phyloP scores from a whole-genome alignment of 352 stramenopile species.

The Pythium graminicola region DNA sequence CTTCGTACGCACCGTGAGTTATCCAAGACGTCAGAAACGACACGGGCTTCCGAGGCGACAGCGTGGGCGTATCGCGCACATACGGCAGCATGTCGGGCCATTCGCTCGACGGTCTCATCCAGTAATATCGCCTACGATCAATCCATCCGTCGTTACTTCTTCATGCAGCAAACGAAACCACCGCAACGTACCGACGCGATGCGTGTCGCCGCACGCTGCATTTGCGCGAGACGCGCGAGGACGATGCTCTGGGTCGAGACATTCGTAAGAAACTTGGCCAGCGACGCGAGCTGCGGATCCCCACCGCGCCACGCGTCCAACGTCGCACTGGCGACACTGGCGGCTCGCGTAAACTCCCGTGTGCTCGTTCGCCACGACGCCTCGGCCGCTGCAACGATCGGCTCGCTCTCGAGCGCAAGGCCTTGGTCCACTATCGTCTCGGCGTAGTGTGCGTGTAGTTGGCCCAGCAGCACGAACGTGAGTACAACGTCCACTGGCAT shows the following conservation, averaged over 20 bases:
- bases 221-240: slow-evolving; percentile 12
- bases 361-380: slow-evolving; percentile 14
- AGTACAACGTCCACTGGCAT: slow-evolving; percentile 25
- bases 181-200: slow-evolving; percentile 6
- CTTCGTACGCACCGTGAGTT: not conserved
- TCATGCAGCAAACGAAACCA: not conserved
- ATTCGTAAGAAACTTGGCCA: slow-evolving; percentile 15
- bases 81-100: slow-evolving; percentile 30
- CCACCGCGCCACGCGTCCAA: not conserved
- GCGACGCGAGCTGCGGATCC: slow-evolving; percentile 10
- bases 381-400: slow-evolving; percentile 4
- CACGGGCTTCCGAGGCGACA: slow-evolving; percentile 21
- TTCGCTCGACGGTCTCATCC: slow-evolving; percentile 32
- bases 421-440: slow-evolving; percentile 16
- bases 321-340: slow-evolving; percentile 8
- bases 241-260: slow-evolving; percentile 14
- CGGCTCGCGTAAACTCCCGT: slow-evolving; percentile 8
- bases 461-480: slow-evolving; percentile 31
- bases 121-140: slow-evolving; percentile 30
- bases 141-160: not conserved
- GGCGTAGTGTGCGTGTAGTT: slow-evolving; percentile 27
- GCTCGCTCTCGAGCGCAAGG: slow-evolving; percentile 12
- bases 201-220: slow-evolving; percentile 12
- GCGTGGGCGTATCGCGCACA: slow-evolving; percentile 35
- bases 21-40: slow-evolving; percentile 1